Percentiles rank a stretch among this genome's conserved stretches.
phyloP scores from a whole-genome alignment of 2,329 filamentous ascomycete species.

The Polytolypa hystricis region DNA sequence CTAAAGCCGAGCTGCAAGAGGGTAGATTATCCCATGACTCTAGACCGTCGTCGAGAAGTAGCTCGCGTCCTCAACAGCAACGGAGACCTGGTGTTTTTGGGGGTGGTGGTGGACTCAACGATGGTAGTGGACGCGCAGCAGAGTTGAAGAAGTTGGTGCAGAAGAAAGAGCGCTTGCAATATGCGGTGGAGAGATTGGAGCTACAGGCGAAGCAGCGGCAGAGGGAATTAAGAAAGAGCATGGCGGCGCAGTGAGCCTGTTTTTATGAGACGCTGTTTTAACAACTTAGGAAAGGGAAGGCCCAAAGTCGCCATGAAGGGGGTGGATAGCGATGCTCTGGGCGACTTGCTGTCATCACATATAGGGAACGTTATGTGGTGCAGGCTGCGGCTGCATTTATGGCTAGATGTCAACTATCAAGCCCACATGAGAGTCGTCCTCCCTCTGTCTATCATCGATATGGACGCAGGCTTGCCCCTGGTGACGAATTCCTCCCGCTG shows the following conservation, averaged over 20 bases:
- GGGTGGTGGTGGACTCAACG: too few relatives aligned
- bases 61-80: conserved; percentile 8
- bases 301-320: conserved; percentile 15
- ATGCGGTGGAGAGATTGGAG: conserved; percentile 76
- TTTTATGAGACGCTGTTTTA: conserved; percentile 14
- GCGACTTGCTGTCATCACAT: neutral
- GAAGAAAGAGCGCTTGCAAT: conserved; percentile 75
- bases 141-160: conserved; percentile 60
- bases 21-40: conserved; percentile 47
- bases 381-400: too few relatives aligned
- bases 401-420: too few relatives aligned
- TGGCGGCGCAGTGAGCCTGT: conserved; percentile 44
- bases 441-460: too few relatives aligned
- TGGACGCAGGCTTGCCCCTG: too few relatives aligned
- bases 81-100: conserved; percentile 16
- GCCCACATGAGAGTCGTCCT: too few relatives aligned
- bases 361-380: too few relatives aligned
- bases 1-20: conserved; percentile 71
- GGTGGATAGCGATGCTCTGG: conserved; percentile 7
- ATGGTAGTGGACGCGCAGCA: conserved; percentile 36
- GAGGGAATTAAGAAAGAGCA: conserved; percentile 61
- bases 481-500: too few relatives aligned
- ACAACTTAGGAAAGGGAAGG: conserved; percentile 12
- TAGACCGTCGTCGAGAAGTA: conserved; percentile 17
- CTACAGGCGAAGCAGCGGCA: conserved; percentile 71